These are phyloP conservation scores for Periconia digitata DNA, from an alignment of 2,329 filamentous ascomycete genomes.

Conservation along the genomic window DNA sequence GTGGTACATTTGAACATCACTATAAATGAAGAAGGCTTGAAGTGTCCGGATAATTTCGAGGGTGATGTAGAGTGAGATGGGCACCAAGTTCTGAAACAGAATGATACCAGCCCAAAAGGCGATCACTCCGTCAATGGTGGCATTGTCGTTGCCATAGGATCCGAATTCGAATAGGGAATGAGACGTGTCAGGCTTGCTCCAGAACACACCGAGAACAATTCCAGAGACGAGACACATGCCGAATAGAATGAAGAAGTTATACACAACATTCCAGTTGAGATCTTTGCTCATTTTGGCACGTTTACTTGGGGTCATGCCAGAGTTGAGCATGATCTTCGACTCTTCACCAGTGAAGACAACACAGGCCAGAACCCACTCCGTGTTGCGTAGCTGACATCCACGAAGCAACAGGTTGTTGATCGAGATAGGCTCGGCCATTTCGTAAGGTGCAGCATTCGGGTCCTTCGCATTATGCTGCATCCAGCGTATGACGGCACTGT, in stretches of 20 bases:
- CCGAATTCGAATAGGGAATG: conserved; percentile 82
- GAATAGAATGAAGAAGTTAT: conserved; percentile 90
- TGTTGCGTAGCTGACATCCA: conserved; percentile 92
- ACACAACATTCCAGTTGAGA: conserved; percentile 95
- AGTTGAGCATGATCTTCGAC: conserved; percentile 99
- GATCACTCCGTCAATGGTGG: conserved; percentile 84
- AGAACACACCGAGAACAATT: conserved; percentile 81
- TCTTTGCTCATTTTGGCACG: conserved; percentile 87
- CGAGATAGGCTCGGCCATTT: conserved; percentile 88
- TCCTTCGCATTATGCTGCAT: conserved; percentile 69
- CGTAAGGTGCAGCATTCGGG: conserved; percentile 62
- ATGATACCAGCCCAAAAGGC: conserved; percentile 96
- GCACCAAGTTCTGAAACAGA: conserved; percentile 97
- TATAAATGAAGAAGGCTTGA: conserved; percentile 97
- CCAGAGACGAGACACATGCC: conserved; percentile 85
- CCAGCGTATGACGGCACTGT: conserved; percentile 89
- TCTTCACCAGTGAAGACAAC: conserved; percentile 94
- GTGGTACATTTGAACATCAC: conserved; percentile 95
- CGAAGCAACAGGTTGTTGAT: conserved; percentile 95
- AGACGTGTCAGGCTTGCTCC: conserved; percentile 74
- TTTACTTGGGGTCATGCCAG: conserved; percentile 92
- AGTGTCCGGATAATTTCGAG: conserved; percentile 91
- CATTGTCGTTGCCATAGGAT: conserved; percentile 70
- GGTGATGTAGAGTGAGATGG: conserved; percentile 96
- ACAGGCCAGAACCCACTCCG: conserved; percentile 90